Percentiles rank a stretch among this genome's conserved stretches.
These are phyloP conservation scores for Mycena galericulata DNA, from an alignment of 768 basidiomycete genomes.

Conservation along the genomic window DNA sequence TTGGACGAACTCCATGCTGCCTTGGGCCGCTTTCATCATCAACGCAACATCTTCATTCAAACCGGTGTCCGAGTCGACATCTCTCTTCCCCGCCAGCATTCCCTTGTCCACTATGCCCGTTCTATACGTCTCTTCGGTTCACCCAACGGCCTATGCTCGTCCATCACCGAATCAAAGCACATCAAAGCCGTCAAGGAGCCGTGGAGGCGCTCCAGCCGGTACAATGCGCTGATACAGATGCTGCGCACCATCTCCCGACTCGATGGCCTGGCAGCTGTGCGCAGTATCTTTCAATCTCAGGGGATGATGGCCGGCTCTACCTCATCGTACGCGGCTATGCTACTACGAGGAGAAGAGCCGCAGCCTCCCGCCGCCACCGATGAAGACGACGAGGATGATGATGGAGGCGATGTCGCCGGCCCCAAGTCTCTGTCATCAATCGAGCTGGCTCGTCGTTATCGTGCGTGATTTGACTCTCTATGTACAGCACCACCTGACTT, in stretches of 20 bases:
- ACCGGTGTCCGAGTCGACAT: slow-evolving; percentile 17
- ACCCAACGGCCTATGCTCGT: slow-evolving; percentile 49
- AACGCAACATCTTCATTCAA: slow-evolving; percentile 38
- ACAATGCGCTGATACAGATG: slow-evolving; percentile 46
- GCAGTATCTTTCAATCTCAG: background rate
- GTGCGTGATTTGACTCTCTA: too few species aligned
- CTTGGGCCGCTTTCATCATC: slow-evolving; percentile 29
- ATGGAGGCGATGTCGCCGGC: too few species aligned
- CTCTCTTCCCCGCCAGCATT: slow-evolving; percentile 45
- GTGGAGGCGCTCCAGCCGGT: slow-evolving; percentile 41
- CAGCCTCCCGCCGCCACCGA: too few species aligned
- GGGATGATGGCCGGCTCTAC: slow-evolving; percentile 2
- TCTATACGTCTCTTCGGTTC: slow-evolving; percentile 37
- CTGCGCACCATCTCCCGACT: slow-evolving; percentile 41
- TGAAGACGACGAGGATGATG: background rate
- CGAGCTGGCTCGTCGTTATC: too few species aligned
- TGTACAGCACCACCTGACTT: too few species aligned
- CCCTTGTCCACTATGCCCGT: slow-evolving; percentile 39
- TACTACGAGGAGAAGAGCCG: background rate
- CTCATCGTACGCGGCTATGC: background rate
- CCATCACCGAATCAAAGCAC: slow-evolving; percentile 49
- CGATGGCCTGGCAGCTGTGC: background rate
- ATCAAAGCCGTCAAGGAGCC: slow-evolving; percentile 51
- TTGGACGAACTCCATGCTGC: slow-evolving; percentile 28
- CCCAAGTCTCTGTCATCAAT: too few species aligned